Evolutionary conservation across 495 filamentous ascomycete species (phyloP), one percentile per base, ranked within the genome.

Genomic region (Opeltia flavorubescens): DNA sequence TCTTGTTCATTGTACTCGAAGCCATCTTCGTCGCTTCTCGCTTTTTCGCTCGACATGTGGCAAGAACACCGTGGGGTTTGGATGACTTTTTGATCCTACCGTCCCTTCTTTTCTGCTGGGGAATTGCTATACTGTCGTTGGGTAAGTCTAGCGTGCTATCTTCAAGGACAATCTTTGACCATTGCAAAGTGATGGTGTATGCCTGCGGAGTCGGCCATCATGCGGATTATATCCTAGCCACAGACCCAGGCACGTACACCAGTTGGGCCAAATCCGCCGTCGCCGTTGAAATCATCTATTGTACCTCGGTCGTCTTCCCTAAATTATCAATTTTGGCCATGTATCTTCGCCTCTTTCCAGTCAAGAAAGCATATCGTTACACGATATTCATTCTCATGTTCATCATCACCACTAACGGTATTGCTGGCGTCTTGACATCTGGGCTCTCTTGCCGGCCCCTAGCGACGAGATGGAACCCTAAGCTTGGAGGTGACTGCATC

Each of bases 381-480:
- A 20, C 25, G 4, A 21, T 26, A 8, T 51, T 43, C n/a, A 4
- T 24, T 30, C 20, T 48, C 17, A 44, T 55, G 15, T 18, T 24
- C 20, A 25, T 25, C 4, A 40, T 41, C 20, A 13, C 44, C 15
- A 13, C 29, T 1, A 28, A 42, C n/a, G 25, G 50, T 11, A 30
- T 42, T 0, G 38, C 34, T 1, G 47, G 48, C 25, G 44, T 44
- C 15, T 12, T 52, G 17, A 24, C 23, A 1, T 36, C 52, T 9
- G 28, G 35, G 25, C 48, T 55, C 21, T 44, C 43, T 21, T 67
- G 64, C 42, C 23, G 33, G 21, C 60, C 64, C 2, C 38, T 66
- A 1, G 24, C 27, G 8, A 50, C 46, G 25, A 59, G 55, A 40
- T 76, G 73, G 73, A 50, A 61, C 11, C 43, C 50, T 2, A 50